Evolutionary conservation across 345 rosid genomes (phyloP).

Genomic region (Schrenkiella parvula): DNA sequence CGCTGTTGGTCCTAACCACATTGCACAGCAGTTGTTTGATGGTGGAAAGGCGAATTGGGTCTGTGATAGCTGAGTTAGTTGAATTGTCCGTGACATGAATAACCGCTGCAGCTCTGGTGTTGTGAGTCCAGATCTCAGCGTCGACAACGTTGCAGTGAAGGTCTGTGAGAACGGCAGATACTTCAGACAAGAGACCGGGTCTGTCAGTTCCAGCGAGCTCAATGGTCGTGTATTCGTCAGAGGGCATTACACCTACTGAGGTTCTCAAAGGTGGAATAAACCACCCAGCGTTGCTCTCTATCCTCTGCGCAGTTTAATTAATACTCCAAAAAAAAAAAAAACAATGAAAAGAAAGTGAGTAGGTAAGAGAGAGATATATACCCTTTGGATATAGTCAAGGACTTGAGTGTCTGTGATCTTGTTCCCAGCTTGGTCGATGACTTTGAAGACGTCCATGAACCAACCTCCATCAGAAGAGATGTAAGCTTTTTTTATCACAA

Average conservation of each 20-base stretch:
- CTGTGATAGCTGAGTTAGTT: constrained; percentile 57
- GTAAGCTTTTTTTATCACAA: constrained; percentile 77
- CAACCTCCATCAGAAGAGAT: constrained; percentile 91
- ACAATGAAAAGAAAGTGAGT: background rate
- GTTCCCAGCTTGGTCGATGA: constrained; percentile 56
- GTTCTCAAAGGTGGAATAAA: constrained; percentile 51
- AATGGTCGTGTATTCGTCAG: constrained; percentile 73
- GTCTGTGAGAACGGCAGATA: constrained; percentile 83
- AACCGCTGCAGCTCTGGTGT: constrained; percentile 87
- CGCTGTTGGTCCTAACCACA: constrained; percentile 59
- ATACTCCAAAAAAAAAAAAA: background rate
- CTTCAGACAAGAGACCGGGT: constrained; percentile 88
- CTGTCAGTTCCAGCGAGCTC: constrained; percentile 84
- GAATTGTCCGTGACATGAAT: constrained; percentile 66
- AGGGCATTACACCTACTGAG: constrained; percentile 74
- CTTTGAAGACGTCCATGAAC: constrained; percentile 97
- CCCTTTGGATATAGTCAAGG: constrained; percentile 58
- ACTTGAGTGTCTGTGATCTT: constrained; percentile 63
- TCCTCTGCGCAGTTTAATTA: constrained; percentile 46
- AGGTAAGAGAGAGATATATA: constrained; percentile 17
- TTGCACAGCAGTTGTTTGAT: constrained; percentile 62
- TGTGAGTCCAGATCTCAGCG: constrained; percentile 98
- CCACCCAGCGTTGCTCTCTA: constrained; percentile 64
- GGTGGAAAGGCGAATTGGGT: constrained; percentile 54
- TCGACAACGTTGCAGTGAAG: constrained; percentile 75